phyloP scores from a whole-genome alignment of 1,284 basidiomycete species.

The Tilletia indica region DNA sequence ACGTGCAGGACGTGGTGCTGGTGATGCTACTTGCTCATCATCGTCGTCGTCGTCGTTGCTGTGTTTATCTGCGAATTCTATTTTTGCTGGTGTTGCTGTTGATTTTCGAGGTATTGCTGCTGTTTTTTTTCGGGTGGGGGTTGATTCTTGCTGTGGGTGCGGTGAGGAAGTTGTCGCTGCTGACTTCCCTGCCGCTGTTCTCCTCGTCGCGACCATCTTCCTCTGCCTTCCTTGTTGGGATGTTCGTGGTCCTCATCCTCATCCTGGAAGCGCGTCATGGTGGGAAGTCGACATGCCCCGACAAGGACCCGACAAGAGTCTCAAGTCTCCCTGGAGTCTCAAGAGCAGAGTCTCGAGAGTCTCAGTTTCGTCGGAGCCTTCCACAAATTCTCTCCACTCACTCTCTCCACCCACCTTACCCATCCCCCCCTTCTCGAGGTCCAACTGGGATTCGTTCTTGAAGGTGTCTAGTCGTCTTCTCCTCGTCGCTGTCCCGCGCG shows the following conservation, averaged over 20 bases:
- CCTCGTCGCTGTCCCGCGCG: too few species aligned
- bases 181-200: background rate
- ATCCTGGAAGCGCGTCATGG: background rate
- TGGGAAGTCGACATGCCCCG: too few species aligned
- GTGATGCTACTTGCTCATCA: background rate
- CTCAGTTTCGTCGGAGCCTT: too few species aligned
- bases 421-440: too few species aligned
- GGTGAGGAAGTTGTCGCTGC: background rate
- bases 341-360: too few species aligned
- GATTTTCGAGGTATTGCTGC: background rate
- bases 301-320: too few species aligned
- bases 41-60: conserved; percentile 6
- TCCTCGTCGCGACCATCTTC: conserved; percentile 2
- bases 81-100: conserved; percentile 2
- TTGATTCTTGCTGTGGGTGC: background rate
- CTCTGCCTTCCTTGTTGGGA: background rate
- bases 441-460: too few species aligned
- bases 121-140: background rate
- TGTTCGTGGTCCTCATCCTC: background rate
- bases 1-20: background rate
- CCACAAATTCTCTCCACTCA: too few species aligned
- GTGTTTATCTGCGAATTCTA: conserved; percentile 2
- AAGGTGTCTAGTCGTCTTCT: too few species aligned
- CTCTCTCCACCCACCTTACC: too few species aligned
- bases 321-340: too few species aligned